These are phyloP conservation scores for Fusarium cyanostomum DNA, from an alignment of 2,329 filamentous ascomycete genomes.

Conservation along the genomic window DNA sequence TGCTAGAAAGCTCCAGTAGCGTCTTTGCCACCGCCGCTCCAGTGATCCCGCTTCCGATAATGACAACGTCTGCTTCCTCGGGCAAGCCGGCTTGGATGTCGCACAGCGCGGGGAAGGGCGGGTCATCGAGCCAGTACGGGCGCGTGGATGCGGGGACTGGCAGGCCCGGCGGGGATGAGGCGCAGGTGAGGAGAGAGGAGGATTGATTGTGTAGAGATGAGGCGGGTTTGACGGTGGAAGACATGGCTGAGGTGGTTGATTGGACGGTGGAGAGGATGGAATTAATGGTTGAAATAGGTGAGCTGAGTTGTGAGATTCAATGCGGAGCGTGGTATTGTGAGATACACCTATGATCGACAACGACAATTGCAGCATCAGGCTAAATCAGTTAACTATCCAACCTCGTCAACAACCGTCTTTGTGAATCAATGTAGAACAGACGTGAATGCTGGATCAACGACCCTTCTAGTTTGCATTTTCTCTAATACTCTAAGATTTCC, in stretches of 20 bases:
- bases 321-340: background rate
- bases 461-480: slow-evolving; percentile 40
- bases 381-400: background rate
- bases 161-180: slow-evolving; percentile 49
- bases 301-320: background rate
- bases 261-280: slow-evolving; percentile 44
- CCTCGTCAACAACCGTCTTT: background rate
- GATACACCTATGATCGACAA: background rate
- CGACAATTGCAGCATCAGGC: too few species aligned
- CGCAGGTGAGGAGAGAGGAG: slow-evolving; percentile 44
- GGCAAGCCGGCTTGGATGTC: slow-evolving; percentile 49
- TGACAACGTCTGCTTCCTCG: slow-evolving; percentile 55
- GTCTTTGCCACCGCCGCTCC: slow-evolving; percentile 48
- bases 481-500: slow-evolving; percentile 44
- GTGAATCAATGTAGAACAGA: background rate
- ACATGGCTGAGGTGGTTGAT: slow-evolving; percentile 35
- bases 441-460: slow-evolving; percentile 12
- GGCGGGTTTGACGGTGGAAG: slow-evolving; percentile 40
- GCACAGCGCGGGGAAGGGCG: slow-evolving; percentile 55
- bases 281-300: slow-evolving; percentile 44
- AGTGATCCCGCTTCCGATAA: slow-evolving; percentile 66
- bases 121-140: slow-evolving; percentile 58
- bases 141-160: slow-evolving; percentile 54
- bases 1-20: slow-evolving; percentile 40
- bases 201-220: slow-evolving; percentile 41